These are phyloP conservation scores for Strobilomyces dryophilus DNA, from an alignment of 768 basidiomycete genomes.

Conservation along the genomic window DNA sequence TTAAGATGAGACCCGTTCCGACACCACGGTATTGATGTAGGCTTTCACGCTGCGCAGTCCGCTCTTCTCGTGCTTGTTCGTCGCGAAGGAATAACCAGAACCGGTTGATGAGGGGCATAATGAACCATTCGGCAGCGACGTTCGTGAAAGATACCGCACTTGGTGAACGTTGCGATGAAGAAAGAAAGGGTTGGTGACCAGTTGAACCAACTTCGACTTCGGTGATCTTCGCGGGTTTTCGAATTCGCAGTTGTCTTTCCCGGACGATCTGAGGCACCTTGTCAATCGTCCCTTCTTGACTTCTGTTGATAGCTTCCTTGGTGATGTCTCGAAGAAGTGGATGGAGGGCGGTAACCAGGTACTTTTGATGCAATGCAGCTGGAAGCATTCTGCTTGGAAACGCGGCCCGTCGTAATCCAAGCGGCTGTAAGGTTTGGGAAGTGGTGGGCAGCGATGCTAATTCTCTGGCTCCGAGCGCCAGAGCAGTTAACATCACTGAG, in stretches of 20 bases:
- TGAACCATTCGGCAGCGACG: constrained; percentile 84
- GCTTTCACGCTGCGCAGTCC: constrained; percentile 55
- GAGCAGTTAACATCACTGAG: constrained; percentile 77
- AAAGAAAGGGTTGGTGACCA: constrained; percentile 16
- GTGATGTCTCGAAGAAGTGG: constrained; percentile 62
- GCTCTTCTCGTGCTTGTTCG: constrained; percentile 69
- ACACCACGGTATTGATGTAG: constrained; percentile 61
- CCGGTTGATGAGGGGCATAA: constrained; percentile 85
- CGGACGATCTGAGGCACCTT: constrained; percentile 61
- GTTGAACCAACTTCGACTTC: constrained; percentile 36
- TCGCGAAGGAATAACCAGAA: constrained; percentile 95
- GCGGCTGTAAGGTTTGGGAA: constrained; percentile 31
- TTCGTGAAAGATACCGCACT: constrained; percentile 47
- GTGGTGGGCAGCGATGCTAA: constrained; percentile 49
- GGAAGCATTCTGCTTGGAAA: constrained; percentile 88
- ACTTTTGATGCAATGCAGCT: constrained; percentile 62
- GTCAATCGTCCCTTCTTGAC: constrained; percentile 49
- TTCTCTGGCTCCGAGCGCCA: constrained; percentile 85
- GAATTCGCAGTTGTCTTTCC: constrained; percentile 71
- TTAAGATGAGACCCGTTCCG: constrained; percentile 80
- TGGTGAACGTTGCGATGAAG: constrained; percentile 5
- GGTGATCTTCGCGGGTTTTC: constrained; percentile 41
- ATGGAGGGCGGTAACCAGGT: constrained; percentile 49
- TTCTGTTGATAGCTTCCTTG: constrained; percentile 56
- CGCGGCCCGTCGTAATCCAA: constrained; percentile 31